Conservation (phyloP, 192 early-diverging fungal genomes). For the Gryganskiella cystojenkinii region DNA sequence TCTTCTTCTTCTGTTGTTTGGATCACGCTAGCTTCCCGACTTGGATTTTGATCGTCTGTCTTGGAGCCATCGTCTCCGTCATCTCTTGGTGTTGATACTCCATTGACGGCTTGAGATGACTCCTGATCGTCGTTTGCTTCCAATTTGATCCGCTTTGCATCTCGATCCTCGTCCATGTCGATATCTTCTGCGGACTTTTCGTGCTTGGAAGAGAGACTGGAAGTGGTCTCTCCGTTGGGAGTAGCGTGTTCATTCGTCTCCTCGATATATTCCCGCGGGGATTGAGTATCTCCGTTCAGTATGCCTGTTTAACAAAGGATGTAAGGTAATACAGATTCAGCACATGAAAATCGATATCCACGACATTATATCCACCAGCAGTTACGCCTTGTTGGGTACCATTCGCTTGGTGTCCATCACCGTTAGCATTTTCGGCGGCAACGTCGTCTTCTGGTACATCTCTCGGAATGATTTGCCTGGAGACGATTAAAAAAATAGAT, state of each 20-base stretch:
- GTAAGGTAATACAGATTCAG: too few relatives aligned
- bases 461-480: constrained; percentile 43
- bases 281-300: not conserved
- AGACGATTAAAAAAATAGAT: not conserved
- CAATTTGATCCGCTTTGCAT: constrained; percentile 43
- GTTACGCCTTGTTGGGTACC: too few relatives aligned
- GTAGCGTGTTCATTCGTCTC: too few relatives aligned
- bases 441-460: not conserved
- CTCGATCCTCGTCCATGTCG: constrained; percentile 6
- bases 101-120: not conserved
- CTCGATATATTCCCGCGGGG: not conserved
- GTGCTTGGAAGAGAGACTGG: constrained; percentile 4
- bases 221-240: too few relatives aligned
- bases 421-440: constrained; percentile 1
- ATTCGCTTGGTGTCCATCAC: constrained; percentile 14
- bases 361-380: too few relatives aligned
- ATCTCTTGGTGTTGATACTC: constrained; percentile 3
- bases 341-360: too few relatives aligned
- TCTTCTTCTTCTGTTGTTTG: constrained; percentile 52
- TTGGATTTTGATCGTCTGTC: constrained; percentile 31
- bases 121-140: constrained; percentile 43
- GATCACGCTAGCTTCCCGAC: constrained; percentile 27
- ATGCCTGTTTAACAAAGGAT: too few relatives aligned
- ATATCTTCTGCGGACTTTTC: constrained; percentile 16
- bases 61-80: constrained; percentile 11